Base-by-base conservation (phyloP, 2,329 filamentous ascomycete genomes). In the Fusarium pininemorale region DNA sequence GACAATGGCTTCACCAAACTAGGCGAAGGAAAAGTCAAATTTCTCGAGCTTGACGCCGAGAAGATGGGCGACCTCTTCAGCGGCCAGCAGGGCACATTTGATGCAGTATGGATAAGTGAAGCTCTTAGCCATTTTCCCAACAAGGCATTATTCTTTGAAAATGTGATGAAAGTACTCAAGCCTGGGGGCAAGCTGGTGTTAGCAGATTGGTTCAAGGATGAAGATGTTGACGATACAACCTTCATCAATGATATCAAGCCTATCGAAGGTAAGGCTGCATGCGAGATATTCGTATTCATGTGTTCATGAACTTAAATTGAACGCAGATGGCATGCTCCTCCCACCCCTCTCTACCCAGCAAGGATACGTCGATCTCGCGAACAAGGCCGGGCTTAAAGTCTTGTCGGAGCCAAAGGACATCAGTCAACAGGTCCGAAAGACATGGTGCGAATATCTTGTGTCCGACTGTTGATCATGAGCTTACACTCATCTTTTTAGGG, bases 41-140 rank as follows among this genome's bases (percentile, higher is more conserved):
- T 90, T 78, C 75, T 90, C 41, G 88, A 90, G 81, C 83, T 91
- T 10, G 89, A 91, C 75, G 89, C 89, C 5, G 89, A 91, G 82
- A 89, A 85, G 75, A 90, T 91, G 87, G 86, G 84, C 6, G 84
- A 87, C 4, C 82, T 83, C 77, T 90, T 90, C 70, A 79, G 76
- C 5, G 78, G 78, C 4, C 80, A 81, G 39, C 76, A 77, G 37
- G 79, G 76, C 55, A 78, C 72, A 5, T 90, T 90, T 72, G 88
- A 90, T 73, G 84, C 83, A 48, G 88, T 91, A 28, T 91, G 89
- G 89, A 90, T 91, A 78, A 89, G 87, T 55, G 89, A 91, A 78
- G 89, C 89, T 5, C 84, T 91, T 66, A 89, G 87, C 73, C 89
- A 91, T 78, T 85, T 91, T 65, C 88, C 88, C 1, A 84, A 90